Base-by-base conservation (phyloP, 2,329 filamentous ascomycete genomes). In the Calonectria henricotiae region DNA sequence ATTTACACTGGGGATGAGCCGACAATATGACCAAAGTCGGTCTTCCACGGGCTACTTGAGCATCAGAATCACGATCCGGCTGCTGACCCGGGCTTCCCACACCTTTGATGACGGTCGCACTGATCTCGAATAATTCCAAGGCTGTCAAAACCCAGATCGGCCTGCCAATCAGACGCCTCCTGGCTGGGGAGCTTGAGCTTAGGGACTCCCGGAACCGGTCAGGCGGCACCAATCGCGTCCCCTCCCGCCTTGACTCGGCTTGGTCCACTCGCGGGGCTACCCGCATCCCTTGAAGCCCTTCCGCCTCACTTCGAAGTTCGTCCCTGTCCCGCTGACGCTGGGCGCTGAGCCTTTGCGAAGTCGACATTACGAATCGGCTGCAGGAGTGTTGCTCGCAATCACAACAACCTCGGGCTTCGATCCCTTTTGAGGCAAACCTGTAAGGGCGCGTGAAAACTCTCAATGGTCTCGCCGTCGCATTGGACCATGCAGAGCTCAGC, bases 181-280 rank as follows among this genome's bases (percentile, higher is more conserved):
- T 47, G 63, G 62, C 55, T 66, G 68, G 71, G 69, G 44, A 67
- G 67, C 75, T 76, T 75, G 76, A 68, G 67, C 62, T 67, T 74
- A 69, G 54, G 54, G 60, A 49, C 69, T 71, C 67, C 74, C 74
- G 62, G 76, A 78, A 78, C 76, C 76, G 76, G 73, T 75, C 74
- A 73, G 71, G 61, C 65, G 76, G 76, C 75, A 78, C 76, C 76
- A 78, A 78, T 78, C 76, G 74, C 76, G 75, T 76, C 70, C 73
- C 62, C 70, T 78, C 74, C 76, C 76, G 76, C 73, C 74, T 75
- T 68, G 71, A 74, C 73, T 73, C 69, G 54, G 61, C 58, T 23
- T 61, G 70, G 73, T 76, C 76, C 76, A 75, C 76, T 61, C 62
- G 73, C 75, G 76, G 74, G 74, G 73, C 75, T 76, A 77, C 76